Evolutionary conservation across 306 rosid genomes (phyloP).

Genomic region (Casuarina glauca): DNA sequence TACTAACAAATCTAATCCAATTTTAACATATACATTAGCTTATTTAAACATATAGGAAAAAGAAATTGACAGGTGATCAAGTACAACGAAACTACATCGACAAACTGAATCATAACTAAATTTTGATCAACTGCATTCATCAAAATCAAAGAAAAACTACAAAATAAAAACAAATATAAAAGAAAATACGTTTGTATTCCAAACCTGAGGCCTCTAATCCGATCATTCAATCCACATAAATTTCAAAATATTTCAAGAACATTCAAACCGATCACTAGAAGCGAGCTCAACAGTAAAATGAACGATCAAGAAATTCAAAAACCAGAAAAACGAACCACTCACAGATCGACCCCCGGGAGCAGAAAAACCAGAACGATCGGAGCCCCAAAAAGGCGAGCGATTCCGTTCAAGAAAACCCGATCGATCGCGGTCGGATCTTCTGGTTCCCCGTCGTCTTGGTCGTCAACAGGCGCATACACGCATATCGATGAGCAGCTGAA

Average conservation of each 20-base stretch:
- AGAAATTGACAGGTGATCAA: neutral
- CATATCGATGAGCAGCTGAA: neutral
- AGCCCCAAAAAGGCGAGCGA: conserved; percentile 10
- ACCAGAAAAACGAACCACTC: conserved; percentile 29
- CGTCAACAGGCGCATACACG: conserved; percentile 19
- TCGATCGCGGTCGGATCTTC: conserved; percentile 41
- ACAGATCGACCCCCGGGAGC: conserved; percentile 47
- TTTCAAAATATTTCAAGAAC: neutral
- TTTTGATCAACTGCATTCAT: conserved; percentile 20
- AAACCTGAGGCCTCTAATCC: conserved; percentile 32
- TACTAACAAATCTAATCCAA: conserved; percentile 27
- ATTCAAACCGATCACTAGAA: conserved; percentile 19
- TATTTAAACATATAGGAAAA: conserved; percentile 11
- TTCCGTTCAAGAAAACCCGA: neutral
- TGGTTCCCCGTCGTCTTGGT: neutral
- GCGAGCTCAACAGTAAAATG: conserved; percentile 9
- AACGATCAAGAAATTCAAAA: neutral
- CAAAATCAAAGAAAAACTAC: neutral
- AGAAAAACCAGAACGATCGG: conserved; percentile 42
- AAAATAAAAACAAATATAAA: neutral
- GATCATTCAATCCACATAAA: conserved; percentile 38
- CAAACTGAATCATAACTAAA: conserved; percentile 27
- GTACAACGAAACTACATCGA: conserved; percentile 19
- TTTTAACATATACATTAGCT: conserved; percentile 19
- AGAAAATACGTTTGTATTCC: neutral